phyloP scores from a whole-genome alignment of 2,329 filamentous ascomycete species.

The Colletotrichum spaethianum region DNA sequence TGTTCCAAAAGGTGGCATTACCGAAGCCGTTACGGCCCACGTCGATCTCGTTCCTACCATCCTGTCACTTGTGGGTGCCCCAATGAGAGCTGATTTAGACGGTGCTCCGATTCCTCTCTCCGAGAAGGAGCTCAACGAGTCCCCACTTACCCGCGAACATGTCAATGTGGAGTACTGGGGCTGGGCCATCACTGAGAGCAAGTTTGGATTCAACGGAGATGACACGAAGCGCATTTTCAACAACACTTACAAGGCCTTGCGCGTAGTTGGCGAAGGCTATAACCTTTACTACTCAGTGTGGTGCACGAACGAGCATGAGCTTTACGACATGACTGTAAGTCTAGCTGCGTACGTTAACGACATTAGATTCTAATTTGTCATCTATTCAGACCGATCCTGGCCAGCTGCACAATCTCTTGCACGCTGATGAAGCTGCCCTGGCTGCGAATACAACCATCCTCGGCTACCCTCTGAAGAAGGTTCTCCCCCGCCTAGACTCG shows the following conservation, averaged over 20 bases:
- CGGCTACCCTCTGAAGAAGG: conserved; percentile 53
- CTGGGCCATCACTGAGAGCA: conserved; percentile 49
- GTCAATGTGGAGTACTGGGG: conserved; percentile 70
- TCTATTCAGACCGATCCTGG: conserved; percentile 62
- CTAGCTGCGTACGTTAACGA: neutral
- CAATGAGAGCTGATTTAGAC: conserved; percentile 63
- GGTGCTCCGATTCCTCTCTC: conserved; percentile 61
- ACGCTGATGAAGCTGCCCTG: conserved; percentile 34
- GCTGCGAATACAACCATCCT: conserved; percentile 45
- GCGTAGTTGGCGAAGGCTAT: conserved; percentile 62
- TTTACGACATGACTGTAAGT: conserved; percentile 66
- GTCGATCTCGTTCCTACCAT: conserved; percentile 70
- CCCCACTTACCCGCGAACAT: conserved; percentile 57
- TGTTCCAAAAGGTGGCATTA: conserved; percentile 53
- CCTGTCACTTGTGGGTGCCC: conserved; percentile 55
- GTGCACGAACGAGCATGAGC: conserved; percentile 65
- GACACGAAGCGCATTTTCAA: conserved; percentile 47
- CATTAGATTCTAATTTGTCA: neutral
- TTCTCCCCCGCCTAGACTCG: conserved; percentile 69
- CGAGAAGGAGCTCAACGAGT: conserved; percentile 36
- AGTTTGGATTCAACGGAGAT: conserved; percentile 43
- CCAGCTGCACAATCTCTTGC: conserved; percentile 55
- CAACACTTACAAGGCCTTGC: conserved; percentile 70
- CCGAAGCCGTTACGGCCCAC: conserved; percentile 62
- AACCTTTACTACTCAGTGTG: conserved; percentile 70